Evolutionary conservation across 2,329 filamentous ascomycete species (phyloP).

Genomic region (Pseudogymnoascus sp.): DNA sequence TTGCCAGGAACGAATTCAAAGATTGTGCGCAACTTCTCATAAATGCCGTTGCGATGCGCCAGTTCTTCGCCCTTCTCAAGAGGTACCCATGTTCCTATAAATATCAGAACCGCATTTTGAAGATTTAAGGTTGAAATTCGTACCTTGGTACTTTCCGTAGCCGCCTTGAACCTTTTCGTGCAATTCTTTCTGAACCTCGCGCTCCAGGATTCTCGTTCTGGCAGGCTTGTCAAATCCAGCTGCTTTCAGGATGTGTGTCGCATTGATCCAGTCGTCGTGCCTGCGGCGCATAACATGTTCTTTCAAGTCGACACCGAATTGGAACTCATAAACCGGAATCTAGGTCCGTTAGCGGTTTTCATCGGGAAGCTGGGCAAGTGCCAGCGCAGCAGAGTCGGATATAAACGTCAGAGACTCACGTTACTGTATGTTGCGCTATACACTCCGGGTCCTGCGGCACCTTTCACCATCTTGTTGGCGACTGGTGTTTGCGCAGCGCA

Average conservation of each 20-base stretch:
- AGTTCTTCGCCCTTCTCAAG: slow-evolving; percentile 71
- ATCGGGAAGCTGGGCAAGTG: slow-evolving; percentile 12
- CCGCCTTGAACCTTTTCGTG: slow-evolving; percentile 98
- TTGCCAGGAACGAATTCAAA: slow-evolving; percentile 84
- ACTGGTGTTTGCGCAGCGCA: slow-evolving; percentile 1
- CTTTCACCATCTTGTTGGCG: slow-evolving; percentile 25
- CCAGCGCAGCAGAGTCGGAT: slow-evolving; percentile 1
- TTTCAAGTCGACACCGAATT: slow-evolving; percentile 68
- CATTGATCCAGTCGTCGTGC: slow-evolving; percentile 95
- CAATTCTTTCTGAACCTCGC: slow-evolving; percentile 90
- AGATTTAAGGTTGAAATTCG: slow-evolving; percentile 1
- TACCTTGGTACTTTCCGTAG: slow-evolving; percentile 96
- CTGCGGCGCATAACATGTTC: slow-evolving; percentile 94
- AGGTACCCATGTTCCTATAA: slow-evolving; percentile 86
- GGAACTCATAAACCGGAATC: slow-evolving; percentile 93
- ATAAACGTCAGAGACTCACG: slow-evolving; percentile 35
- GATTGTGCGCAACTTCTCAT: slow-evolving; percentile 74
- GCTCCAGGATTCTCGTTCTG: slow-evolving; percentile 85
- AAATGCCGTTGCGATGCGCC: slow-evolving; percentile 77
- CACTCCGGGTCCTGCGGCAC: slow-evolving; percentile 32
- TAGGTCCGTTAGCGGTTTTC: slow-evolving; percentile 30
- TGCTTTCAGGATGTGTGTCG: slow-evolving; percentile 96
- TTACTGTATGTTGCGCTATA: slow-evolving; percentile 64
- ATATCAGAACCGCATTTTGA: slow-evolving; percentile 13
- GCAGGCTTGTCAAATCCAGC: slow-evolving; percentile 97